These are phyloP conservation scores for Taiozyma sp. DNA, from an alignment of 1,139 yeast species.

Conservation along the genomic window DNA sequence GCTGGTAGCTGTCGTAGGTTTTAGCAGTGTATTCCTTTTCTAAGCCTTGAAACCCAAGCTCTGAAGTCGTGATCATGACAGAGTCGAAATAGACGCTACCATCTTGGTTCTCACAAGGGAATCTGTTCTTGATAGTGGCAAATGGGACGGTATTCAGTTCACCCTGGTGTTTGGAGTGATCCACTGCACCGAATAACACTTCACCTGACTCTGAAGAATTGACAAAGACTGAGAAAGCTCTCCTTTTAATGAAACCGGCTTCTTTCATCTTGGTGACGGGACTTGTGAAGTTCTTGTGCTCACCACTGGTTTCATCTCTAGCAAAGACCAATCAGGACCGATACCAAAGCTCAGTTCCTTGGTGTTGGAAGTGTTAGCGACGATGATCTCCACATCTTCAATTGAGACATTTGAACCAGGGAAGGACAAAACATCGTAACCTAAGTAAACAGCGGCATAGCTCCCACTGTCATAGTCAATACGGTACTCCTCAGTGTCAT, in stretches of 20 bases:
- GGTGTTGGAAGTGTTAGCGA: neutral
- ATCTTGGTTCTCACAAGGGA: neutral
- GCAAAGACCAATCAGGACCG: neutral
- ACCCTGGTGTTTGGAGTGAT: slow-evolving; percentile 44
- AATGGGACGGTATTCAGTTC: slow-evolving; percentile 39
- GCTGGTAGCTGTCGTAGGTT: neutral
- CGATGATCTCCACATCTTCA: neutral
- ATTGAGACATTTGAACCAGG: neutral
- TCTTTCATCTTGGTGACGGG: slow-evolving; percentile 14
- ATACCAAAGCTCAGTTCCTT: neutral
- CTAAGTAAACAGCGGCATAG: too few relatives aligned
- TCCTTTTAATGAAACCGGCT: slow-evolving; percentile 42
- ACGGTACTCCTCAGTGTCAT: too few relatives aligned
- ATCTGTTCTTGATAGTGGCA: slow-evolving; percentile 11
- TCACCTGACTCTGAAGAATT: slow-evolving; percentile 39
- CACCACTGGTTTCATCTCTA: neutral
- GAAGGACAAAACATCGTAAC: neutral
- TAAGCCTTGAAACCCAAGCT: neutral
- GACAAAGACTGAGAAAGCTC: slow-evolving; percentile 49
- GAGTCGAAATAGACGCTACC: neutral
- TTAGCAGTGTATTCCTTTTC: neutral
- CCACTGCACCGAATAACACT: slow-evolving; percentile 53
- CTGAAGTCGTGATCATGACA: neutral
- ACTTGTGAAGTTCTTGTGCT: neutral
- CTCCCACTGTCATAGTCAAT: too few relatives aligned